These are phyloP conservation scores for Trichophyton mentagrophytes DNA, from an alignment of 2,329 filamentous ascomycete species.

Conservation along the genomic window DNA sequence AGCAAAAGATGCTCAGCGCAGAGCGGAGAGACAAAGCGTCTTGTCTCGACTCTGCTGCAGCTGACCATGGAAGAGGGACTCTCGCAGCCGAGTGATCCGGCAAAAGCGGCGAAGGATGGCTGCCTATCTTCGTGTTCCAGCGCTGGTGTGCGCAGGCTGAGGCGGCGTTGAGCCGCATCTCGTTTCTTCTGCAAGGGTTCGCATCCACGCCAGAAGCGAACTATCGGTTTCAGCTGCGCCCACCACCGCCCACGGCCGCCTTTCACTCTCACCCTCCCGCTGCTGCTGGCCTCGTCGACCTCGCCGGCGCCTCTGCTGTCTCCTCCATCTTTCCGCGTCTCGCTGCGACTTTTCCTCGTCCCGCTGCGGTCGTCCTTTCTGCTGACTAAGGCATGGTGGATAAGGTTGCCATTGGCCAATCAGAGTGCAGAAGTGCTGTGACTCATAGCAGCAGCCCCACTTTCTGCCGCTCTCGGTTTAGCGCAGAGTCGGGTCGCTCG, in stretches of 20 bases:
- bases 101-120: background rate
- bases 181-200: background rate
- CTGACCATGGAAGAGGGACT: too few species aligned
- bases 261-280: background rate
- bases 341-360: background rate
- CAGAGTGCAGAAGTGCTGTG: conserved; percentile 11
- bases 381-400: background rate
- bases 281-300: background rate
- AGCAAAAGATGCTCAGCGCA: too few species aligned
- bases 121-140: background rate
- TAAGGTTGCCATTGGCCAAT: conserved; percentile 19
- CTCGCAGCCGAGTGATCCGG: background rate
- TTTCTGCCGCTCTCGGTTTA: conserved; percentile 14
- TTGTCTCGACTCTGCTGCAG: too few species aligned
- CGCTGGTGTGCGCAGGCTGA: background rate
- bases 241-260: background rate
- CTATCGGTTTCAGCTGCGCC: background rate
- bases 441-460: conserved; percentile 21
- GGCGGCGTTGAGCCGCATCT: background rate
- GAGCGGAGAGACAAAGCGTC: too few species aligned
- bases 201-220: background rate
- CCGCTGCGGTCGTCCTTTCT: background rate
- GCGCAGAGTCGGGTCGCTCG: conserved; percentile 10
- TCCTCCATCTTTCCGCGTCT: background rate
- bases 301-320: background rate